Percentiles rank a stretch among this genome's conserved stretches.
phyloP scores from a whole-genome alignment of 2,329 filamentous ascomycete species.

The Mycosphaerelloides madeirae region DNA sequence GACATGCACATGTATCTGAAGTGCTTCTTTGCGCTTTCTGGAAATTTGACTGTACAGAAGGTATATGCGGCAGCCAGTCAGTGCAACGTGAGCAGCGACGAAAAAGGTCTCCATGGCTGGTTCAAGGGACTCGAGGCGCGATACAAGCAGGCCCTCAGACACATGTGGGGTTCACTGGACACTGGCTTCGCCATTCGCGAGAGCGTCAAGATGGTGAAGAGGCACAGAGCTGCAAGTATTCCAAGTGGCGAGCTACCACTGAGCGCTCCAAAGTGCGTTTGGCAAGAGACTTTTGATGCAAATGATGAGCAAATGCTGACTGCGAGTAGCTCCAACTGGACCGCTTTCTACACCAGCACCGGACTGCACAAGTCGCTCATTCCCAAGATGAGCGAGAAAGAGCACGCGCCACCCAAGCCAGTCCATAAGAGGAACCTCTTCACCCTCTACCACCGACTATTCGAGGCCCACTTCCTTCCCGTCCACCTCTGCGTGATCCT shows the following conservation, averaged over 20 bases:
- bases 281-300: conserved; percentile 2
- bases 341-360: conserved; percentile 28
- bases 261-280: conserved; percentile 26
- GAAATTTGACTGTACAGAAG: conserved; percentile 60
- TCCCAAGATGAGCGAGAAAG: conserved; percentile 14
- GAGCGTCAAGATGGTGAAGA: conserved; percentile 25
- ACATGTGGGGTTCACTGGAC: conserved; percentile 73
- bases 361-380: conserved; percentile 26
- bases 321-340: conserved; percentile 27
- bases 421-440: conserved; percentile 48
- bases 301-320: conserved; percentile 7
- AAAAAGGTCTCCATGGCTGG: conserved; percentile 51
- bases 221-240: conserved; percentile 16
- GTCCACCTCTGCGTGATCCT: conserved; percentile 63
- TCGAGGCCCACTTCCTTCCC: conserved; percentile 68
- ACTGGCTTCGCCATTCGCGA: conserved; percentile 58
- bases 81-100: conserved; percentile 63
- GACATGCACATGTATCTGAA: conserved; percentile 75
- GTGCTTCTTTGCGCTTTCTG: conserved; percentile 70
- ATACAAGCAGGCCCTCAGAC: conserved; percentile 66
- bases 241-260: conserved; percentile 16
- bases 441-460: conserved; percentile 62
- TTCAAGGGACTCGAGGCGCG: conserved; percentile 58
- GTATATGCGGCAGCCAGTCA: conserved; percentile 67
- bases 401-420: conserved; percentile 15